A percentile compares a stretch with the other conserved stretches of the same genome.
phyloP scores from a whole-genome alignment of 1,139 yeast genomes.

The Saccharomyces pastorianus region DNA sequence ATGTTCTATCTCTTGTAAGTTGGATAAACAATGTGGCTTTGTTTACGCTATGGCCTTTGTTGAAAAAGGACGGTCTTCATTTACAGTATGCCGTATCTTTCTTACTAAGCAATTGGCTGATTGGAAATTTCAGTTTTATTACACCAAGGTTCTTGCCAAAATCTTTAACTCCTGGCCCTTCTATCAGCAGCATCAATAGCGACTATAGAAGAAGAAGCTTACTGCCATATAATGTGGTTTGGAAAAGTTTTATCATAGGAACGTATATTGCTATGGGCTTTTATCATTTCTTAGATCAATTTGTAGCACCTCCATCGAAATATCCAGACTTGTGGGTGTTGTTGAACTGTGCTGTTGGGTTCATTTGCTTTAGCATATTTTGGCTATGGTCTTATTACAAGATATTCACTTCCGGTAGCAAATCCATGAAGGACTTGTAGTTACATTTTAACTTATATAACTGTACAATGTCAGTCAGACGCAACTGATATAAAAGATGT shows the following conservation, averaged over 20 bases:
- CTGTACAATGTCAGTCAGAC: too few relatives aligned
- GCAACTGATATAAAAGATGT: too few relatives aligned
- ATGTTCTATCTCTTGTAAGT: constrained; percentile 60
- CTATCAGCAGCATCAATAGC: constrained; percentile 29
- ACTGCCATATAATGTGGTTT: constrained; percentile 44
- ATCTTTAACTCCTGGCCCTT: constrained; percentile 38
- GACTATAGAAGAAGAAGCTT: constrained; percentile 38
- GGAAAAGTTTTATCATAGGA: constrained; percentile 48
- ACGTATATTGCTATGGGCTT: constrained; percentile 51
- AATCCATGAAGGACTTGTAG: constrained; percentile 21
- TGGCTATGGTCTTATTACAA: constrained; percentile 71
- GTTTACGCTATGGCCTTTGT: constrained; percentile 82
- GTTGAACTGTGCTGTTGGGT: constrained; percentile 62
- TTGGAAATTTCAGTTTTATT: constrained; percentile 48
- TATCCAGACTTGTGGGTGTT: constrained; percentile 87
- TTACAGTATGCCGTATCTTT: constrained; percentile 63
- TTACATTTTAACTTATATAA: neutral
- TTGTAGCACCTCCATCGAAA: constrained; percentile 44
- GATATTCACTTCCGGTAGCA: constrained; percentile 33
- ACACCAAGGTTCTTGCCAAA: constrained; percentile 38
- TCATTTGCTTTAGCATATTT: constrained; percentile 64
- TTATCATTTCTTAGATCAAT: constrained; percentile 49
- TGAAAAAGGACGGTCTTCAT: constrained; percentile 63
- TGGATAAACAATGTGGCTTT: constrained; percentile 84
- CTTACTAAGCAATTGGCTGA: constrained; percentile 73